phyloP scores from a whole-genome alignment of 495 filamentous ascomycete genomes.

The Aspergillus indologenus region DNA sequence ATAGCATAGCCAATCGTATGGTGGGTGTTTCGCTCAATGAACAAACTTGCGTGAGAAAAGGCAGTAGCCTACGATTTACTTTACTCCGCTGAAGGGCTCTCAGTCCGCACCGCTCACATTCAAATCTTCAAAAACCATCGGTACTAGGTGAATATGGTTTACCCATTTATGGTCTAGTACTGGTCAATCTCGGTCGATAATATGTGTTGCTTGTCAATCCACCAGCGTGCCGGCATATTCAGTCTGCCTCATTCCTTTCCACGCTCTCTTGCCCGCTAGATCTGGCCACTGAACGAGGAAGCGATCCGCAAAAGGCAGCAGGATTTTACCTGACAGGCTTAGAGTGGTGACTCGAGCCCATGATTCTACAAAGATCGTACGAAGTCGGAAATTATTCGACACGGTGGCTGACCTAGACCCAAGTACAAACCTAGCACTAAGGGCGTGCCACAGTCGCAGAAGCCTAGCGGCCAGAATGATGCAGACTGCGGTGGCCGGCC shows the following conservation, averaged over 20 bases:
- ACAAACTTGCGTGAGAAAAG: too few relatives aligned
- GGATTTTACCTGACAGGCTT: constrained; percentile 75
- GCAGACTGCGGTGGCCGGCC: constrained; percentile 82
- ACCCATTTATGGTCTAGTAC: not conserved
- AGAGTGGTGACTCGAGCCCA: constrained; percentile 79
- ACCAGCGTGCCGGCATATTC: constrained; percentile 47
- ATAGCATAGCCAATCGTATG: not conserved
- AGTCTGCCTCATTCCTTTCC: constrained; percentile 41
- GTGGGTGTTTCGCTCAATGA: too few relatives aligned
- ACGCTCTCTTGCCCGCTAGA: constrained; percentile 46
- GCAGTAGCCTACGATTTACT: too few relatives aligned
- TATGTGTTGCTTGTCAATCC: constrained; percentile 24
- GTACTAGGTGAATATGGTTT: not conserved
- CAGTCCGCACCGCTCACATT: not conserved
- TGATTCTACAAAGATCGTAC: constrained; percentile 82
- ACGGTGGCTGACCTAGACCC: not conserved
- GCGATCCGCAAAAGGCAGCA: constrained; percentile 62
- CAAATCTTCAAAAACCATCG: not conserved
- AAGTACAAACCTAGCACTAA: constrained; percentile 7
- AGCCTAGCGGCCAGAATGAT: constrained; percentile 66
- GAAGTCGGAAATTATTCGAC: constrained; percentile 47
- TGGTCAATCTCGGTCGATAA: too few relatives aligned
- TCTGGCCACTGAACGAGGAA: constrained; percentile 75
- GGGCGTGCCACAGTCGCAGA: constrained; percentile 55
- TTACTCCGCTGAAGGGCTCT: not conserved